Evolutionary conservation across 805 yeast genomes (phyloP), one percentile per base, ranked within the genome.

Genomic region (Candida lessepsii): DNA sequence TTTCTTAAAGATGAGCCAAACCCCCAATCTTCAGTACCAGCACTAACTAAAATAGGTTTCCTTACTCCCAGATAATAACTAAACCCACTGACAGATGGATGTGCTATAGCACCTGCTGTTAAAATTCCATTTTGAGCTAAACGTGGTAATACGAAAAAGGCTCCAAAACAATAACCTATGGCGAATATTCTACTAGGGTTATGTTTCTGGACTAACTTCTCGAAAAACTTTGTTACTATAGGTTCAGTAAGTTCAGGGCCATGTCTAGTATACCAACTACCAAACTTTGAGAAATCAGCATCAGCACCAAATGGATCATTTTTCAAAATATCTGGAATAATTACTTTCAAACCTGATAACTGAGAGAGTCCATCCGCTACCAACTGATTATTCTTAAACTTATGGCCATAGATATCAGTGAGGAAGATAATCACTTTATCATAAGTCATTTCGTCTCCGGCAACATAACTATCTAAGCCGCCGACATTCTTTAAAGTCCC

Each of bases 1-100:
- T 57, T 61, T 62, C 93, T 80, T 51, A 76, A 59, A 37, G 83
- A 90, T 0, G 59, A 57, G 2, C 83, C 52, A 72, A 80, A 88
- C 35, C 70, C 59, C 0, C 46, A 30, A 58, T 89, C 96, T 9
- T 46, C 61, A 61, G 82, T 86, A 32, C 95, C 95, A 38, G 83
- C 82, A 20, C 83, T 70, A 47, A 88, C 78, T 49, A 81, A 50
- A 16, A 89, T 26, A 9, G 95, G 95, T 48, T 71, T 76, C 0
- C 48, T 31, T 49, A 89, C 56, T 1, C 3, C 10, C 65, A 73
- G 36, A 67, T 75, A 34, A 84, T 66, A 50, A 81, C 90, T 26
- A 77, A 86, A 15, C 70, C 67, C 10, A 70, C 46, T n/a, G 82
- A 78, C 41, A 79, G 90, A 80, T 4, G 96, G 96, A 61, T 88